Conservation (phyloP, 106 monocot species). For the Dactylorhiza incarnata region DNA sequence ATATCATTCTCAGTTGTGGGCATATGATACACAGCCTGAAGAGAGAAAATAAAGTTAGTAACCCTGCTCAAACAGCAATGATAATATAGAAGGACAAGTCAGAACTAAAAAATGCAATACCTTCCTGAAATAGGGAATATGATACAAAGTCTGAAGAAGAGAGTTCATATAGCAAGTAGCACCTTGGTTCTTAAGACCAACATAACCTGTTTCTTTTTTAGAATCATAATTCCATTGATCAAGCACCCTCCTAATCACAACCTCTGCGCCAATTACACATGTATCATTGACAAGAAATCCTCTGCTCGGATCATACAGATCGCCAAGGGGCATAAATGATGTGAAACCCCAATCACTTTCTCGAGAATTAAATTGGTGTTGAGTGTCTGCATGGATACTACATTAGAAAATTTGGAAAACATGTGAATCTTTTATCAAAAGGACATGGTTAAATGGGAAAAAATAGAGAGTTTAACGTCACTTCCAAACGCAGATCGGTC, state of each 20-base stretch:
- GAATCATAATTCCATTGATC: conserved; percentile 98
- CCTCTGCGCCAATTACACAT: conserved; percentile 87
- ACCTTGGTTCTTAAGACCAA: conserved; percentile 99
- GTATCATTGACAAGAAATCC: conserved; percentile 94
- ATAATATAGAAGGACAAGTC: background rate
- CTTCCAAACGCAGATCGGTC: background rate
- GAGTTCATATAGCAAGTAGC: conserved; percentile 99
- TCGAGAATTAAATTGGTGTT: conserved; percentile 88
- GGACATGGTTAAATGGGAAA: background rate
- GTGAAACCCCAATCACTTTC: conserved; percentile 99
- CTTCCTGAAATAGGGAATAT: conserved; percentile 98
- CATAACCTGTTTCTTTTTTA: conserved; percentile 97
- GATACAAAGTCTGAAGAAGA: conserved; percentile 96
- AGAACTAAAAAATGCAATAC: conserved; percentile 24
- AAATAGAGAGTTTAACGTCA: background rate
- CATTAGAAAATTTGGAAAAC: background rate
- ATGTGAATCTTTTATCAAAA: background rate
- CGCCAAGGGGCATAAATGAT: conserved; percentile 93
- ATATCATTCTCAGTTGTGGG: conserved; percentile 82
- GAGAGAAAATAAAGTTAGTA: background rate
- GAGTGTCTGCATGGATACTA: conserved; percentile 61
- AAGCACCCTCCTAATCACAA: conserved; percentile 76
- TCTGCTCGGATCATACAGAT: conserved; percentile 78
- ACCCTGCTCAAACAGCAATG: background rate
- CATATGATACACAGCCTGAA: conserved; percentile 89